Base-by-base conservation (phyloP, 2,329 filamentous ascomycete genomes). In the Monascus ruber region DNA sequence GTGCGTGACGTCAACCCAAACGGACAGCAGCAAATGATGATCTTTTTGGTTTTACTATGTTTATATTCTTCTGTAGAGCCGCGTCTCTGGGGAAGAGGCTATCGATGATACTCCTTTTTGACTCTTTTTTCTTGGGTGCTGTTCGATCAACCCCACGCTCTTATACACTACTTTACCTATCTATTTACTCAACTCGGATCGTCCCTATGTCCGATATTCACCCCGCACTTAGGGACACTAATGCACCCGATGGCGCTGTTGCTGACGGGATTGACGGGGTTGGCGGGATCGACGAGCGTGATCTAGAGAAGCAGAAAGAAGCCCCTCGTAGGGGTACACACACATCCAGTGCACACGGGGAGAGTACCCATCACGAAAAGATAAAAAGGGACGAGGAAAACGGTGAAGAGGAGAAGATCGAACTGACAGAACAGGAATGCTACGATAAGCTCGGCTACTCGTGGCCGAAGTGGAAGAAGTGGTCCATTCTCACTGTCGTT, bases 401-500 rank as follows among this genome's bases (percentile, higher is more conserved):
- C n/a, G 29, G 40, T 25, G 37, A 45, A 28, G 35, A 41, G 5
- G 46, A 51, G 34, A 62, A 54, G 37, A 35, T 49, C 2, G 63
- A 72, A 43, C 46, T 76, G 32, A 68, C 61, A 2, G 69, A 73
- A 43, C 62, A 64, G 26, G 76, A 81, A 46, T 81, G 77, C 55
- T 80, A 79, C 55, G 69, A 74, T 7, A 73, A 82, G 55, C 66
- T 84, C 2, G 79, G 77, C 35, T 85, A 71, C 52, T 62, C 63
- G 6, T 84, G 73, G 44, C 61, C 79, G 0, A 55, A 42, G n/a
- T 70, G 64, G 66, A 81, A 79, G 65, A 84, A 83, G 66, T 83
- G 79, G 79, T 70, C 64, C 48, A 81, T 83, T 50, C 66, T 83
- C 39, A 73, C 71, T 11, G 69, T 83, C 55, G 79, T 84, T 56